A percentile compares a stretch with the other conserved stretches of the same genome.
phyloP scores from a whole-genome alignment of 2,329 filamentous ascomycete genomes.

The Macrophomina phaseolina region DNA sequence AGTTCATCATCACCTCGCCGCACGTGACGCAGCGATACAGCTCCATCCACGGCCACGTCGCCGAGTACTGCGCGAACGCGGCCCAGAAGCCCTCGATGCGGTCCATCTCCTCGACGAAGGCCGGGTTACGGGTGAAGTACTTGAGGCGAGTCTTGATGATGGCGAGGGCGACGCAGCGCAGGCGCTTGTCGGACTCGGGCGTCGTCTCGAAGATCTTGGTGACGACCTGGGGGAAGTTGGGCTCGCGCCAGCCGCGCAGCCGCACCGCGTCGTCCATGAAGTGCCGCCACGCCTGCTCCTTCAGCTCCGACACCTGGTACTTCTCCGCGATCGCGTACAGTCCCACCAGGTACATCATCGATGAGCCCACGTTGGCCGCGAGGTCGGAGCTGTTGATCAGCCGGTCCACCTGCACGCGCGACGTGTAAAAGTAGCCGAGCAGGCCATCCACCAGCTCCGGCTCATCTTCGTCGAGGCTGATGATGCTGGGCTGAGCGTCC shows the following conservation, averaged over 20 bases:
- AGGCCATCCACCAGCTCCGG: slow-evolving; percentile 18
- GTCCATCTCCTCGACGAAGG: slow-evolving; percentile 11
- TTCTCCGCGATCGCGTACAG: slow-evolving; percentile 17
- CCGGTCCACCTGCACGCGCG: not conserved
- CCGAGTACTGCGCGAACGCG: not conserved
- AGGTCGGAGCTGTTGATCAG: not conserved
- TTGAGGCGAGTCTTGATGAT: not conserved
- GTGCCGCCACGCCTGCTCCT: not conserved
- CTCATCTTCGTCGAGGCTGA: slow-evolving; percentile 12
- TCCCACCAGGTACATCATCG: slow-evolving; percentile 1
- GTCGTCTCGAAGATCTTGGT: slow-evolving; percentile 5
- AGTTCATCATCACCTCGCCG: slow-evolving; percentile 7
- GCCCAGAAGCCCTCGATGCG: slow-evolving; percentile 1
- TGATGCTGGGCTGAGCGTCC: slow-evolving; percentile 13
- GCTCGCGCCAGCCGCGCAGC: not conserved
- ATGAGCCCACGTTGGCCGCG: not conserved
- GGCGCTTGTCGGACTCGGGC: not conserved
- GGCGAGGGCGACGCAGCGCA: not conserved
- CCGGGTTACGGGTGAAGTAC: slow-evolving; percentile 10
- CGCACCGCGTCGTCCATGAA: not conserved
- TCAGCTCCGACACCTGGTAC: slow-evolving; percentile 8
- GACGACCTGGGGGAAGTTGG: not conserved
- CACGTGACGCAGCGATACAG: not conserved
- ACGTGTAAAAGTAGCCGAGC: slow-evolving; percentile 23
- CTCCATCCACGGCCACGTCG: slow-evolving; percentile 8